Percentiles rank a stretch among this genome's conserved stretches.
Conservation (phyloP, 768 basidiomycete genomes). For the Suillus sp. region DNA sequence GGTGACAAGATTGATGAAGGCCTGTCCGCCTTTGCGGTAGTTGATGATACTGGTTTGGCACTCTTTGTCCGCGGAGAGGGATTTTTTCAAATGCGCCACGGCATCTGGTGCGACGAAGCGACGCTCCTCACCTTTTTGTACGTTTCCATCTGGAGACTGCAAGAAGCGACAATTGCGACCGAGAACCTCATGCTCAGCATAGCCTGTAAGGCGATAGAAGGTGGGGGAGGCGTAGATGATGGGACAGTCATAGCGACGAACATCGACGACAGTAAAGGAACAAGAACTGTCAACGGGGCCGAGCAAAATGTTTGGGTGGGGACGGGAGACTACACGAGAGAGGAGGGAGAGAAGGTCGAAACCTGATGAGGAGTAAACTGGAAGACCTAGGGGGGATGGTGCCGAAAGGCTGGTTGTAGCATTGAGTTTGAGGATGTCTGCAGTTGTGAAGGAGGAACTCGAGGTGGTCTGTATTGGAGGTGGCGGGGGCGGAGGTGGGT, state of each 20-base stretch:
- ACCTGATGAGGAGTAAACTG: constrained; percentile 87
- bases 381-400: constrained; percentile 42
- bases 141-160: constrained; percentile 69
- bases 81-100: constrained; percentile 67
- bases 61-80: constrained; percentile 75
- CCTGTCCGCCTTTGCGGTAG: constrained; percentile 78
- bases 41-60: constrained; percentile 88
- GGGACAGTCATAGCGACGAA: constrained; percentile 76
- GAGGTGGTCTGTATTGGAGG: constrained; percentile 3
- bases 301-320: constrained; percentile 71
- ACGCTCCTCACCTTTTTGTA: constrained; percentile 54
- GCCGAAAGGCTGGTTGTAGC: constrained; percentile 17
- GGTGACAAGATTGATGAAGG: constrained; percentile 92
- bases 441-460: constrained; percentile 8
- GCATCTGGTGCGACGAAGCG: constrained; percentile 64
- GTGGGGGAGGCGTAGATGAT: constrained; percentile 90
- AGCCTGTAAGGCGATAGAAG: constrained; percentile 80
- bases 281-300: constrained; percentile 94
- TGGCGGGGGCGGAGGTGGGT: constrained; percentile 9
- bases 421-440: constrained; percentile 7
- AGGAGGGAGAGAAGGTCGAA: constrained; percentile 89
- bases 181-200: constrained; percentile 71
- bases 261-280: constrained; percentile 90
- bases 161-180: constrained; percentile 92
- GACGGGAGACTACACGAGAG: constrained; percentile 71